Evolutionary conservation across 495 filamentous ascomycete genomes (phyloP), one percentile per base, ranked within the genome.

Genomic region (Talaromyces ruber): DNA sequence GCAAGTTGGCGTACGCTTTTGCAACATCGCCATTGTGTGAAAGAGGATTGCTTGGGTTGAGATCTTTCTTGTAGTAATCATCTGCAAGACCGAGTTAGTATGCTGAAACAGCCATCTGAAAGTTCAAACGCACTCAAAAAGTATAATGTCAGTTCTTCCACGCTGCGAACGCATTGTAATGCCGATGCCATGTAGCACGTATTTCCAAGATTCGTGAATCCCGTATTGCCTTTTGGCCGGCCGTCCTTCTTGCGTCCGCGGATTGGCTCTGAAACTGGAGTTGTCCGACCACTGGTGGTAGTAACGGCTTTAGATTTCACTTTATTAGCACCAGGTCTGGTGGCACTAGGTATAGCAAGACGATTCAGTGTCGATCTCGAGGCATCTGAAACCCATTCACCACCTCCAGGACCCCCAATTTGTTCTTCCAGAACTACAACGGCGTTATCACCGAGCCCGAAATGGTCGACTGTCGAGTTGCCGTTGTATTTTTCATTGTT

Each of bases 181-280:
- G 95, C 94, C 16, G 94, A 96, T 74, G 97, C 97, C 91, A 97
- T 97, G 72, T 98, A 98, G 74, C 94, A 98, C 0, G 94, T 97
- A 66, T 98, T 98, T 18, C 94, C 94, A 26, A 98, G 74, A 67
- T 98, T 98, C 59, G 82, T 85, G 52, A 98, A 75, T 29, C 94
- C 94, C 50, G 91, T 89, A 28, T 82, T 87, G 16, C 93, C 93
- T 29, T 83, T 74, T 12, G 82, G 80, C 57, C 87, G 83, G 1
- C 86, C 88, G 60, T 81, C 82, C 62, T 85, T 82, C 2, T 84
- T 75, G 55, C 90, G 80, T 58, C 91, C 89, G 59, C 90, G 78
- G 37, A 89, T 75, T 24, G 75, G 72, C 29, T 59, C 70, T 7
- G 76, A 76, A 5, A 80, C 80, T 29, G 92, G 88, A 64, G 86